These are phyloP conservation scores for Penicillium ochrochloron DNA, from an alignment of 495 filamentous ascomycete species.

Conservation along the genomic window DNA sequence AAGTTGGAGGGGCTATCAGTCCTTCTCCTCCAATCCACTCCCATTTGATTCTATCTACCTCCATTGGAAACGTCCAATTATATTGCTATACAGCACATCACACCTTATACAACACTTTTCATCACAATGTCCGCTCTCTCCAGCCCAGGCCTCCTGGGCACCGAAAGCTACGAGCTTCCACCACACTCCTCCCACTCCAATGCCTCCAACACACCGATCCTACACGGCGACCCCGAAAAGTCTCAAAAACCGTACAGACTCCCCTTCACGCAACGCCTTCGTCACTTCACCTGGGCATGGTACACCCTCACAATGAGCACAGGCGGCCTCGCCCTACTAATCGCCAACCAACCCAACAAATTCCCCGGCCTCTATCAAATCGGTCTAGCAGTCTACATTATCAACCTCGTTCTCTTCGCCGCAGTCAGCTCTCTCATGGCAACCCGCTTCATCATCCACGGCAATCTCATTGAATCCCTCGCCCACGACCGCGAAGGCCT, in stretches of 20 bases:
- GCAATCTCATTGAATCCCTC: conserved; percentile 58
- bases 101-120: conserved; percentile 2
- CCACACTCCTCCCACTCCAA: conserved; percentile 36
- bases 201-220: conserved; percentile 30
- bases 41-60: neutral
- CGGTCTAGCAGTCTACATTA: conserved; percentile 63
- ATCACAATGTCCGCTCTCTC: conserved; percentile 18
- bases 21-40: neutral
- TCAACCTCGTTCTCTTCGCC: conserved; percentile 65
- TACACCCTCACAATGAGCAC: conserved; percentile 72
- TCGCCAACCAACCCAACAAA: conserved; percentile 60
- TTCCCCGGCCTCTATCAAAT: conserved; percentile 63
- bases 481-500: conserved; percentile 66
- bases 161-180: conserved; percentile 27
- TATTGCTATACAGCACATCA: neutral
- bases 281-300: conserved; percentile 77
- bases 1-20: neutral
- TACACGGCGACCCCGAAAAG: conserved; percentile 27
- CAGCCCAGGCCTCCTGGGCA: conserved; percentile 23
- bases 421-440: conserved; percentile 55
- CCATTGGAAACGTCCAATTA: neutral
- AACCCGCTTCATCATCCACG: conserved; percentile 60
- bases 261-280: conserved; percentile 52
- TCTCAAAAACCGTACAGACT: conserved; percentile 25
- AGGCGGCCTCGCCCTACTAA: conserved; percentile 64